phyloP scores from a whole-genome alignment of 2,329 filamentous ascomycete genomes.

The Fusarium fracticaudum region DNA sequence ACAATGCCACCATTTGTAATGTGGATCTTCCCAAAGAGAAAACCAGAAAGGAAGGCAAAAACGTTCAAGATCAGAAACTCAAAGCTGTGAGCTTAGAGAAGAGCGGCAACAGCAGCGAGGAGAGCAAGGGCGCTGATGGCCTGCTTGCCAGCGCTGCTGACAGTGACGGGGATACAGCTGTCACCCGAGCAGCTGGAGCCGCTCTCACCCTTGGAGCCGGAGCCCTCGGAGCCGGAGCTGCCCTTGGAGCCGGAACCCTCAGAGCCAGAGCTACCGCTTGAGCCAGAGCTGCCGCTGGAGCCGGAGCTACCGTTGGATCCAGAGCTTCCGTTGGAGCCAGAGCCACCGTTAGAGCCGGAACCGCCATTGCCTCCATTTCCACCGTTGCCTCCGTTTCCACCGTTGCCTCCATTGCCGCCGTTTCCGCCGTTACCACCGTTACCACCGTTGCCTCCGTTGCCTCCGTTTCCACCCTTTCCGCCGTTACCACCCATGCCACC shows the following conservation, averaged over 20 bases:
- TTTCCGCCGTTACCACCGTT: fast-evolving
- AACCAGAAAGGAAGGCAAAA: slow-evolving; percentile 11
- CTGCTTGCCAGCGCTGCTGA: slow-evolving; percentile 33
- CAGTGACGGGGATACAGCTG: slow-evolving; percentile 21
- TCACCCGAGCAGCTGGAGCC: neutral
- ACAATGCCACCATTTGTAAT: slow-evolving; percentile 7
- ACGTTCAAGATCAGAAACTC: neutral
- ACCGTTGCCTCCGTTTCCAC: fast-evolving
- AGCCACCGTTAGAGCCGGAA: neutral
- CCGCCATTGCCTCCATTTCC: neutral
- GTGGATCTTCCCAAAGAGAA: slow-evolving; percentile 10
- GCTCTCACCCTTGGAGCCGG: neutral
- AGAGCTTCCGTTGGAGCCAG: neutral
- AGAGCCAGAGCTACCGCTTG: neutral
- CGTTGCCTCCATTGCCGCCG: fast-evolving
- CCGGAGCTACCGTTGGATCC: neutral
- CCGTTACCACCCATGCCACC: neutral
- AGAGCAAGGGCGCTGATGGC: slow-evolving; percentile 31
- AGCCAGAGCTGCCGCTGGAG: neutral
- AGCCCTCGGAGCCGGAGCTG: neutral
- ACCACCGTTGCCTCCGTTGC: fast-evolving
- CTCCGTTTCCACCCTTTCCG: neutral
- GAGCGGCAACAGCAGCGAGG: slow-evolving; percentile 29
- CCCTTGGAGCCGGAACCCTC: neutral
- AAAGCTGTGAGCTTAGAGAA: slow-evolving; percentile 14